Percentiles rank a stretch among this genome's conserved stretches.
These are phyloP conservation scores for Ustilago crameri DNA, from an alignment of 1,284 basidiomycete genomes.

Conservation along the genomic window DNA sequence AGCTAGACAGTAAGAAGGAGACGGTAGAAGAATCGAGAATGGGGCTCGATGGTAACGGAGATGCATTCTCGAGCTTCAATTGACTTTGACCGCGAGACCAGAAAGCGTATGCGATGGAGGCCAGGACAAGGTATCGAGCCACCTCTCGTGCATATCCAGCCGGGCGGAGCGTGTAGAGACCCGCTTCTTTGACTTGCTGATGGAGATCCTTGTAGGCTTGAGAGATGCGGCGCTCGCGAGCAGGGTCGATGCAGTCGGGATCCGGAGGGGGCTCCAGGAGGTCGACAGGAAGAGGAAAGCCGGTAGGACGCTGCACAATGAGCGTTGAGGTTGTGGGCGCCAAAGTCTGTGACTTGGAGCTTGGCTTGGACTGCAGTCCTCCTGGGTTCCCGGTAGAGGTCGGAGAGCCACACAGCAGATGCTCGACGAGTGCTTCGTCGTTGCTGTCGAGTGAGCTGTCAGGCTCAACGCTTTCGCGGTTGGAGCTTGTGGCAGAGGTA, in stretches of 20 bases:
- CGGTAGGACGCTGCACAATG: slow-evolving; percentile 31
- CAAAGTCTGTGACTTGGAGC: not conserved
- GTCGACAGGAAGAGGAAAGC: slow-evolving; percentile 61
- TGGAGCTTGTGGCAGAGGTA: slow-evolving; percentile 10
- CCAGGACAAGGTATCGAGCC: slow-evolving; percentile 79
- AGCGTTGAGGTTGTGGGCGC: slow-evolving; percentile 5
- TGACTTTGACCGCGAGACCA: slow-evolving; percentile 67
- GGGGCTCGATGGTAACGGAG: not conserved
- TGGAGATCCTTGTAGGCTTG: slow-evolving; percentile 84
- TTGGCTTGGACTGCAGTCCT: not conserved
- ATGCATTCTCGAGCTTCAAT: slow-evolving; percentile 3
- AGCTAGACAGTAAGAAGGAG: slow-evolving; percentile 75
- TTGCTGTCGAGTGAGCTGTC: slow-evolving; percentile 8
- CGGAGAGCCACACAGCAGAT: slow-evolving; percentile 3
- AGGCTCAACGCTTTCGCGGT: slow-evolving; percentile 15
- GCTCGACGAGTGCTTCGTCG: slow-evolving; percentile 20
- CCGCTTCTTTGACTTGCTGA: slow-evolving; percentile 78
- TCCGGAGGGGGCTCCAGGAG: slow-evolving; percentile 66
- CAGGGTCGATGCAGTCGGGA: slow-evolving; percentile 71
- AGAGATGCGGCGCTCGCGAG: slow-evolving; percentile 78
- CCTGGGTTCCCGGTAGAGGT: not conserved
- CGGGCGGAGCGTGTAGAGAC: slow-evolving; percentile 85
- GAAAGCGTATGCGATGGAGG: slow-evolving; percentile 74
- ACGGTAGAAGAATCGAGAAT: slow-evolving; percentile 26
- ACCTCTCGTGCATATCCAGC: slow-evolving; percentile 91